Evolutionary conservation across 1,284 basidiomycete genomes (phyloP), one percentile per base, ranked within the genome.

Genomic region (Cystobasidium pallidum): DNA sequence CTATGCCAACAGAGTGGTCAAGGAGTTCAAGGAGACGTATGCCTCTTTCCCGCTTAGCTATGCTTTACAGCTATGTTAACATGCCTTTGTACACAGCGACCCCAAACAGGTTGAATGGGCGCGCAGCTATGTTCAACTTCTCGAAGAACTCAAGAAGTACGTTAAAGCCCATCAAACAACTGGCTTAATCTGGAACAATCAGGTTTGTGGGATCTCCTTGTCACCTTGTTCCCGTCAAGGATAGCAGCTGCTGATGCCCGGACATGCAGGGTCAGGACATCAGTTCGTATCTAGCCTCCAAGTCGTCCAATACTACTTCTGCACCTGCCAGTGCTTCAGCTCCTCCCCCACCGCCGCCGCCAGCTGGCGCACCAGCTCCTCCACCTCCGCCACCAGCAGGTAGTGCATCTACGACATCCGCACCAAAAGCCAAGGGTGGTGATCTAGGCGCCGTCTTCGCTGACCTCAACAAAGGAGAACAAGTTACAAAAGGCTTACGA

Each of bases 31-130:
- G 82, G 91, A 94, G 15, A 91, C 90, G 92, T 92, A 74, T 74
- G 89, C 28, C n/a, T 21, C 26, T 15, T 41, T 39, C 6, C 7
- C 36, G 36, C n/a, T n/a, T n/a, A n/a, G n/a, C n/a, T n/a, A n/a
- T n/a, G n/a, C n/a, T n/a, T n/a, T n/a, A n/a, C n/a, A n/a, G n/a
- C 36, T 47, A 26, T 19, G 2, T 34, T 59, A 15, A 36, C n/a
- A 51, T 4, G 24, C 19, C n/a, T 73, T 6, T 28, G 30, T 32
- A 30, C 61, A 43, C 76, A 96, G 93, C 78, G 91, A 97, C 79
- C 83, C 88, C n/a, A 89, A 88, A 74, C 93, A 94, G 76, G 86
- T 88, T 13, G 91, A 94, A 78, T 99, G 95, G 95, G 90, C 89
- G 11, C 87, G 88, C 72, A 84, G 86, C 4, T 94, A 90, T 80